These are phyloP conservation scores for Coffea eugenioides DNA, from an alignment of 257 asterid genomes.

Conservation along the genomic window DNA sequence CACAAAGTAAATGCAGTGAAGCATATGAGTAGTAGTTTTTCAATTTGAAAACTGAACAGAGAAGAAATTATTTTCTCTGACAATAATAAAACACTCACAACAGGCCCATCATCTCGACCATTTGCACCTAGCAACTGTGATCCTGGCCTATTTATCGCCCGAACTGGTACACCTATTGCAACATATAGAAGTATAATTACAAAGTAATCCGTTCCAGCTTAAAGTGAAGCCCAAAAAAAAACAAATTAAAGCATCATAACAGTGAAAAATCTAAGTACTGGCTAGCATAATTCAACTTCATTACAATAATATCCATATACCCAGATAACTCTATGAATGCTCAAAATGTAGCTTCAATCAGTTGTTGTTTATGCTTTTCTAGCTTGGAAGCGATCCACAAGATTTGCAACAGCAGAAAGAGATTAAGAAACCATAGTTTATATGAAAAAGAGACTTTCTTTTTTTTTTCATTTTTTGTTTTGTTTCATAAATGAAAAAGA, in stretches of 20 bases:
- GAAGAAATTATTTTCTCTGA: background rate
- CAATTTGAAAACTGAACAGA: slow-evolving; percentile 1
- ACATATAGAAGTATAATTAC: slow-evolving; percentile 17
- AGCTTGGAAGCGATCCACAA: background rate
- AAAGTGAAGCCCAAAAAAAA: background rate
- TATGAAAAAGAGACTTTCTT: background rate
- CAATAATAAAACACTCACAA: slow-evolving; percentile 55
- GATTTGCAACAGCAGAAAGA: background rate
- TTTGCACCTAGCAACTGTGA: slow-evolving; percentile 85
- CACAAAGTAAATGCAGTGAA: background rate
- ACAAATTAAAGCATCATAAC: background rate
- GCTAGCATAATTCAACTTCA: background rate
- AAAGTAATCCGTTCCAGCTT: slow-evolving; percentile 6
- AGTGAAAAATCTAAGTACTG: background rate
- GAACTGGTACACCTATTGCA: slow-evolving; percentile 71
- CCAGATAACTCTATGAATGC: no score
- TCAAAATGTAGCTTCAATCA: background rate
- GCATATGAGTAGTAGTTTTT: background rate
- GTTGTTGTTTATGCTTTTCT: background rate
- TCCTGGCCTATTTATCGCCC: slow-evolving; percentile 90
- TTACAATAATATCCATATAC: background rate
- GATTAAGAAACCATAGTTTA: background rate
- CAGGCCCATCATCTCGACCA: slow-evolving; percentile 97
- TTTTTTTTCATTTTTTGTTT: no score
- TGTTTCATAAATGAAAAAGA: no score